Conservation (phyloP, 2,329 filamentous ascomycete genomes). For the Achaetomium macrosporum region DNA sequence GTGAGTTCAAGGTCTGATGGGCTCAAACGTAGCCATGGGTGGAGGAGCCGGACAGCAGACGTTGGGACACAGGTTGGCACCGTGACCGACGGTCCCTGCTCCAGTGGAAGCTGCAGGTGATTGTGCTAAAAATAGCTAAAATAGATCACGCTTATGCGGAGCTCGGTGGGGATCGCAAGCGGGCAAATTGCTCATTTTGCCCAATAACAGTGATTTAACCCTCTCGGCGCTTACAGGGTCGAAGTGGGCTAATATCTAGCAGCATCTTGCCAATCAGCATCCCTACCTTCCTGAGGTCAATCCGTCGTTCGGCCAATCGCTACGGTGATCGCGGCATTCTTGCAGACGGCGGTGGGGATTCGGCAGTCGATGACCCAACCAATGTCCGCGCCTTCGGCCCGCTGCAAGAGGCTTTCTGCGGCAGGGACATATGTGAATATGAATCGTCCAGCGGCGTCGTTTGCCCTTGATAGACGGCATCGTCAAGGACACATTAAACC, state of each 20-base stretch:
- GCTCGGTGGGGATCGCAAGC: slow-evolving; percentile 15
- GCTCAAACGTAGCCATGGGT: neutral
- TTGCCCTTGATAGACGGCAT: neutral
- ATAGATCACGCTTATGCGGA: slow-evolving; percentile 19
- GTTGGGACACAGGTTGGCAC: neutral
- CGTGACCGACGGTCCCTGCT: neutral
- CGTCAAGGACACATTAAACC: no score
- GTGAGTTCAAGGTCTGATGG: neutral
- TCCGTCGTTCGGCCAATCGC: neutral
- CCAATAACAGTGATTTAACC: slow-evolving; percentile 22
- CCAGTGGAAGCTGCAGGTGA: slow-evolving; percentile 5
- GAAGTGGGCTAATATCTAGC: slow-evolving; percentile 14
- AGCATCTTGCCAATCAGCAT: slow-evolving; percentile 3
- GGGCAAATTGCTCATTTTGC: slow-evolving; percentile 24
- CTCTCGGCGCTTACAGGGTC: slow-evolving; percentile 19
- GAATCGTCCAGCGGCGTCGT: neutral
- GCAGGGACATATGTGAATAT: neutral
- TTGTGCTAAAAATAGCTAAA: slow-evolving; percentile 27
- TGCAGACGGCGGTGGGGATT: no score
- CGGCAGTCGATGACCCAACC: neutral
- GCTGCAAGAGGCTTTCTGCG: slow-evolving; percentile 4
- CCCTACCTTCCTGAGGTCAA: neutral
- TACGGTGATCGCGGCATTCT: no score
- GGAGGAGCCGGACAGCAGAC: neutral
- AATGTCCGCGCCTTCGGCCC: neutral